phyloP scores from a whole-genome alignment of 2,329 filamentous ascomycete species.

The Alternaria sp. region DNA sequence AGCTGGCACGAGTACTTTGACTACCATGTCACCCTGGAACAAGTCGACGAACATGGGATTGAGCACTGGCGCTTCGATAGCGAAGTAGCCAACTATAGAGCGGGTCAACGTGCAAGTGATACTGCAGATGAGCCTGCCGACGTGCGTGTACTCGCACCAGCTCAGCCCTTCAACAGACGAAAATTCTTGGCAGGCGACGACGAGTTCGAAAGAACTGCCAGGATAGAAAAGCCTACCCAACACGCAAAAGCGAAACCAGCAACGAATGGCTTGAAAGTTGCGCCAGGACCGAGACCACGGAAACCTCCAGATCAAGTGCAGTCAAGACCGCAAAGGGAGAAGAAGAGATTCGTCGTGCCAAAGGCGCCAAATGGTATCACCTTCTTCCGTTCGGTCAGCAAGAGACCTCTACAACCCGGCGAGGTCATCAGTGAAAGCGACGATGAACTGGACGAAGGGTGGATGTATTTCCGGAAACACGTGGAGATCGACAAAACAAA shows the following conservation, averaged over 20 bases:
- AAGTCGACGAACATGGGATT: constrained; percentile 21
- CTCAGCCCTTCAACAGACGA: constrained; percentile 45
- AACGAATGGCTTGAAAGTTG: background rate
- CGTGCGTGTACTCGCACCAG: constrained; percentile 45
- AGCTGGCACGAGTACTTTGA: constrained; percentile 48
- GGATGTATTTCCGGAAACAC: constrained; percentile 46
- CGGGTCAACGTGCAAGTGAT: constrained; percentile 34
- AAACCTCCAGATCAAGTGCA: constrained; percentile 29
- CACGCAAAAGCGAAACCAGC: background rate
- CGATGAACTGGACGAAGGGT: constrained; percentile 51
- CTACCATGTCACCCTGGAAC: constrained; percentile 24
- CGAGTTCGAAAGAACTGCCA: constrained; percentile 28
- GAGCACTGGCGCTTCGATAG: constrained; percentile 27
- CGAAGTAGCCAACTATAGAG: constrained; percentile 28
- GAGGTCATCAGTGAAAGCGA: constrained; percentile 56
- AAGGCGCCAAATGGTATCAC: constrained; percentile 40
- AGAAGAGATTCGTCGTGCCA: constrained; percentile 49
- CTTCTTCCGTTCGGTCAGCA: constrained; percentile 53
- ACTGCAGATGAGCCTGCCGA: constrained; percentile 36
- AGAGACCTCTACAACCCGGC: constrained; percentile 48
- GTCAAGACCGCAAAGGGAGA: constrained; percentile 17
- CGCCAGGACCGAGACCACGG: constrained; percentile 4
- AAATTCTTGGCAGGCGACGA: constrained; percentile 47
- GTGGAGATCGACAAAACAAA: constrained; percentile 26
- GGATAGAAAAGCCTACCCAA: constrained; percentile 17